A percentile compares a stretch with the other conserved stretches of the same genome.
Evolutionary conservation across 352 stramenopile species (phyloP).

Genomic region (Globisporangium camurandrum): DNA sequence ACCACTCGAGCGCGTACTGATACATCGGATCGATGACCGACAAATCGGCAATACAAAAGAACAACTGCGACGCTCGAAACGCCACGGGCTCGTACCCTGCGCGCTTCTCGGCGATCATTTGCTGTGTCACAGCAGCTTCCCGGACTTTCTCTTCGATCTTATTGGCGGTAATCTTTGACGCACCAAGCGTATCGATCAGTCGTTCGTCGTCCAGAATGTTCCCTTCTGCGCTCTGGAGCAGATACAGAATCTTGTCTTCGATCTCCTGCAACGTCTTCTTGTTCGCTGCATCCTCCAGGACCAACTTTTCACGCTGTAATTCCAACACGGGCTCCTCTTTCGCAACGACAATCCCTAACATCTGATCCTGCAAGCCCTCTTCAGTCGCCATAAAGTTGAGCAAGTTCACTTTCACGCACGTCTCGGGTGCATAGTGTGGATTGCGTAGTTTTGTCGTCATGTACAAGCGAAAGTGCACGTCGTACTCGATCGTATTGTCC

Average conservation of each 20-base stretch:
- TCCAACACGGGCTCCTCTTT: conserved; percentile 92
- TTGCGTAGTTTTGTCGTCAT: conserved; percentile 94
- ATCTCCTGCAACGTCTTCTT: conserved; percentile 95
- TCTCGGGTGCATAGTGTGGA: conserved; percentile 92
- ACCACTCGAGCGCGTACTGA: conserved; percentile 95
- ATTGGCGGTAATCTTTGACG: conserved; percentile 91
- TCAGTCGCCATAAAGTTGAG: conserved; percentile 96
- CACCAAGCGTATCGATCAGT: conserved; percentile 91
- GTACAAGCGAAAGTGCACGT: conserved; percentile 90
- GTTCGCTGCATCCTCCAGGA: conserved; percentile 92
- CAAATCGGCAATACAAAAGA: conserved; percentile 93
- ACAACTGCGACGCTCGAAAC: conserved; percentile 87
- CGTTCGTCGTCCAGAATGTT: conserved; percentile 96
- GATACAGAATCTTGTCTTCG: conserved; percentile 93
- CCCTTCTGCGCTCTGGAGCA: conserved; percentile 89
- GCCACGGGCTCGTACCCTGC: conserved; percentile 90
- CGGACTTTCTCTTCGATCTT: conserved; percentile 93
- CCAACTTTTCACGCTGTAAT: conserved; percentile 87
- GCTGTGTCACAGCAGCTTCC: conserved; percentile 87
- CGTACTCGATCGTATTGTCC: conserved; percentile 93
- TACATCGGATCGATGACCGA: conserved; percentile 95
- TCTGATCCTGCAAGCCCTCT: conserved; percentile 93
- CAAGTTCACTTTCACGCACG: conserved; percentile 95
- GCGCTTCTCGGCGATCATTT: conserved; percentile 90
- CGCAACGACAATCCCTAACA: conserved; percentile 93